Conservation (phyloP, 148 eudicot genomes). For the Rhododendron griersonianum region DNA sequence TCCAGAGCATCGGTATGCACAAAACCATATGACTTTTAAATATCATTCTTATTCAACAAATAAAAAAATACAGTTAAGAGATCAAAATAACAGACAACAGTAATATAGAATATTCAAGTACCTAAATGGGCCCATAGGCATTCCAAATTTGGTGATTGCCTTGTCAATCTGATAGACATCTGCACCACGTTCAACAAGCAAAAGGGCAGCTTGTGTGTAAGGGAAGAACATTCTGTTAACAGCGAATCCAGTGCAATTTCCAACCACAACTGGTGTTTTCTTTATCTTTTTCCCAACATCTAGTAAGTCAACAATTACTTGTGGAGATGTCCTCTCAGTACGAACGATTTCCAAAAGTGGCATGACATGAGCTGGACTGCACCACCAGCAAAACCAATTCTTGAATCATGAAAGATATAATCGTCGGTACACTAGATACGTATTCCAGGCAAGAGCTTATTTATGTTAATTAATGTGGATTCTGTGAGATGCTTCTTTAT, state of each 20-base stretch:
- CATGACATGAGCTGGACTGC: conserved; percentile 97
- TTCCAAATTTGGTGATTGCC: conserved; percentile 82
- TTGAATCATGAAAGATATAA: background rate
- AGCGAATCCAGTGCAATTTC: conserved; percentile 98
- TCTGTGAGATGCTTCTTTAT: background rate
- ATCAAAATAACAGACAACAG: background rate
- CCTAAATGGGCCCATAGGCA: conserved; percentile 99
- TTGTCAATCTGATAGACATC: conserved; percentile 74
- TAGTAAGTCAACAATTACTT: conserved; percentile 76
- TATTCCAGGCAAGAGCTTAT: background rate
- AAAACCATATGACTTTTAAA: background rate
- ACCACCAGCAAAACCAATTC: conserved; percentile 14
- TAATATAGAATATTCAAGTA: conserved; percentile 10
- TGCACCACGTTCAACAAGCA: conserved; percentile 80
- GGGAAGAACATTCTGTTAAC: conserved; percentile 95
- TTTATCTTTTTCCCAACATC: conserved; percentile 87
- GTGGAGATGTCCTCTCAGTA: conserved; percentile 82
- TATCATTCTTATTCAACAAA: background rate
- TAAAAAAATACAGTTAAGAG: background rate
- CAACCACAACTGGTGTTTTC: conserved; percentile 91
- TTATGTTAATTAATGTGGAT: background rate
- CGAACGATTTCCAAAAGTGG: conserved; percentile 96
- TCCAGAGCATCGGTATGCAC: too few species aligned
- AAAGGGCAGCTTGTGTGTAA: conserved; percentile 76
- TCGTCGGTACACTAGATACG: background rate